Conservation (phyloP, 2,329 filamentous ascomycete species). For the Colletotrichum limetticola region DNA sequence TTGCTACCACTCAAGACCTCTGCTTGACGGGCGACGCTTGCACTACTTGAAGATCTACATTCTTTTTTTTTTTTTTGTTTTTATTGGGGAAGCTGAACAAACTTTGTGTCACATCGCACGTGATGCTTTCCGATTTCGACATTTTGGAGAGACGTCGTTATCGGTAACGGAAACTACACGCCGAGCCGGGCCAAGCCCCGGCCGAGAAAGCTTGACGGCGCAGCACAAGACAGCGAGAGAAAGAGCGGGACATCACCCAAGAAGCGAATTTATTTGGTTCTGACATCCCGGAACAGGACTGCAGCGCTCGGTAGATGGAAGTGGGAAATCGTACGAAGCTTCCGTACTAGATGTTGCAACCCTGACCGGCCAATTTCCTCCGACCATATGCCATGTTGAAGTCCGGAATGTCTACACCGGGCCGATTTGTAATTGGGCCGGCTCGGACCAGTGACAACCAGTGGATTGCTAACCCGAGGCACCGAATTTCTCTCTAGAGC, state of each 20-base stretch:
- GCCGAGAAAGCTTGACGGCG: conserved; percentile 17
- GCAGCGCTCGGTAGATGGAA: background rate
- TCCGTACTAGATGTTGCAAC: background rate
- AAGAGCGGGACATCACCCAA: background rate
- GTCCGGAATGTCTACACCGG: background rate
- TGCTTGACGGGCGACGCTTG: background rate
- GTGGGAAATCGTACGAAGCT: background rate
- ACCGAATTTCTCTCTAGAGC: background rate
- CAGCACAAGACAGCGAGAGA: background rate
- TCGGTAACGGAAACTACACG: background rate
- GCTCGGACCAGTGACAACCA: background rate
- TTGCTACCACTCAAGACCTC: background rate
- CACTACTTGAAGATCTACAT: background rate
- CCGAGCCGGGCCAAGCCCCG: conserved; percentile 20
- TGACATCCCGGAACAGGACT: background rate
- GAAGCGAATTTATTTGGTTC: background rate
- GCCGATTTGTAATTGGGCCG: background rate
- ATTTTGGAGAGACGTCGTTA: background rate
- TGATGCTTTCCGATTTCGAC: background rate
- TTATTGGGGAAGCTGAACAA: background rate
- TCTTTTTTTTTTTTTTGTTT: background rate
- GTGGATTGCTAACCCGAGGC: background rate
- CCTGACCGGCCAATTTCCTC: background rate
- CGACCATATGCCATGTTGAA: background rate
- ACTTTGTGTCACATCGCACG: background rate